Percentiles rank a stretch among this genome's conserved stretches.
phyloP scores from a whole-genome alignment of 2,329 filamentous ascomycete genomes.

The Ceratocystis variospora region DNA sequence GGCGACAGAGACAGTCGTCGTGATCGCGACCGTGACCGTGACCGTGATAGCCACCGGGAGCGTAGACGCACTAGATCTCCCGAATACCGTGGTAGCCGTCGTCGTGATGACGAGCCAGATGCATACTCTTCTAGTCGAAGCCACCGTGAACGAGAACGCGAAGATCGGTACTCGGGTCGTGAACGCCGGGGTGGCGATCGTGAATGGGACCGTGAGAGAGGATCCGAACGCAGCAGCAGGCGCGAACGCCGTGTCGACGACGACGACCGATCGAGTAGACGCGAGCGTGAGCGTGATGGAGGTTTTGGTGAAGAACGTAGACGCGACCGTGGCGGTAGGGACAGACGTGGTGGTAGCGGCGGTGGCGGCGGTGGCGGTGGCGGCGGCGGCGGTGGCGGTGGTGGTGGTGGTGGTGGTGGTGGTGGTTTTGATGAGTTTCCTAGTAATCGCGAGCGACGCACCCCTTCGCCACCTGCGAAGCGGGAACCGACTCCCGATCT shows the following conservation, averaged over 20 bases:
- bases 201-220: slow-evolving; percentile 62
- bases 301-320: slow-evolving; percentile 31
- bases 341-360: slow-evolving; percentile 28
- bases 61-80: slow-evolving; percentile 79
- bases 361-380: slow-evolving; percentile 25
- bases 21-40: slow-evolving; percentile 25
- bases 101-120: slow-evolving; percentile 67
- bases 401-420: slow-evolving; percentile 26
- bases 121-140: slow-evolving; percentile 86
- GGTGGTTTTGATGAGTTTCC: slow-evolving; percentile 30
- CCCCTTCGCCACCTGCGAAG: slow-evolving; percentile 71
- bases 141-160: slow-evolving; percentile 83
- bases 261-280: slow-evolving; percentile 45
- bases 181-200: slow-evolving; percentile 50
- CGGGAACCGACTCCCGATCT: slow-evolving; percentile 92
- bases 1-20: slow-evolving; percentile 22
- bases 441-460: slow-evolving; percentile 41
- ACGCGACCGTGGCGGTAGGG: slow-evolving; percentile 28
- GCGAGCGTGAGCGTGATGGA: slow-evolving; percentile 46
- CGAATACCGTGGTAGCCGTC: slow-evolving; percentile 51
- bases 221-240: slow-evolving; percentile 27
- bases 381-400: slow-evolving; percentile 28
- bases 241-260: slow-evolving; percentile 35
- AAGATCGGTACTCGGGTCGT: slow-evolving; percentile 73
- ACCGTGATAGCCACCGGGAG: slow-evolving; percentile 36